phyloP scores from a whole-genome alignment of 2,329 filamentous ascomycete species.

The Colletotrichum somersetense region DNA sequence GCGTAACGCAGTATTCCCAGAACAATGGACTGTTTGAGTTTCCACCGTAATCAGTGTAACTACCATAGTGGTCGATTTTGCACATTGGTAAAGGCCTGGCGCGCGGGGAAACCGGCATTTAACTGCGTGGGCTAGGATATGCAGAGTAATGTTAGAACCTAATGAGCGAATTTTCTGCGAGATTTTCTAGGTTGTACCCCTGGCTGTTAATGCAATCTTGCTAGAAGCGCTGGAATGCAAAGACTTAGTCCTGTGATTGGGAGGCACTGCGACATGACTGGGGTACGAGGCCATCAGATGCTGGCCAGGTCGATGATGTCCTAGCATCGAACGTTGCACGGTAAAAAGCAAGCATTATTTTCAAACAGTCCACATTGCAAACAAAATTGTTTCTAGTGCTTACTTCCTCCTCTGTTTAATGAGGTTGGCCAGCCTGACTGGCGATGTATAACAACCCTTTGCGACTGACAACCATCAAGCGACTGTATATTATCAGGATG shows the following conservation, averaged over 20 bases:
- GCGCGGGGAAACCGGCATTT: background rate
- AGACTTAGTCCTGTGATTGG: background rate
- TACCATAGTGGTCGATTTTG: too few relatives aligned
- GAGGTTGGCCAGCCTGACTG: background rate
- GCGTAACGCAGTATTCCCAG: too few relatives aligned
- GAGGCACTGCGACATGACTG: too few relatives aligned
- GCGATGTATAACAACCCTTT: background rate
- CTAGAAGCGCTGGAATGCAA: background rate
- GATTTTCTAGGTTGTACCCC: background rate
- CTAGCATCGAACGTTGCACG: background rate
- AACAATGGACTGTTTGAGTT: too few relatives aligned
- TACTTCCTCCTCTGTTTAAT: background rate
- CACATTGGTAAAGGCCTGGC: too few relatives aligned
- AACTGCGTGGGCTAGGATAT: background rate
- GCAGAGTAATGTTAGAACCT: background rate
- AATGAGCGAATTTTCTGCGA: slow-evolving; percentile 6
- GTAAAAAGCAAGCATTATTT: slow-evolving; percentile 16
- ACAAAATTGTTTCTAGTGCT: background rate
- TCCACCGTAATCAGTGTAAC: too few relatives aligned
- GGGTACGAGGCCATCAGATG: slow-evolving; percentile 11
- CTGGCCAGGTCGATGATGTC: slow-evolving; percentile 25
- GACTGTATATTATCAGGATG: background rate
- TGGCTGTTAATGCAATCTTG: background rate
- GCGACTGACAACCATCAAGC: background rate
- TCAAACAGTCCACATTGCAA: slow-evolving; percentile 1